phyloP scores from a whole-genome alignment of 495 filamentous ascomycete species.

The Penicillium dipodomyicola region DNA sequence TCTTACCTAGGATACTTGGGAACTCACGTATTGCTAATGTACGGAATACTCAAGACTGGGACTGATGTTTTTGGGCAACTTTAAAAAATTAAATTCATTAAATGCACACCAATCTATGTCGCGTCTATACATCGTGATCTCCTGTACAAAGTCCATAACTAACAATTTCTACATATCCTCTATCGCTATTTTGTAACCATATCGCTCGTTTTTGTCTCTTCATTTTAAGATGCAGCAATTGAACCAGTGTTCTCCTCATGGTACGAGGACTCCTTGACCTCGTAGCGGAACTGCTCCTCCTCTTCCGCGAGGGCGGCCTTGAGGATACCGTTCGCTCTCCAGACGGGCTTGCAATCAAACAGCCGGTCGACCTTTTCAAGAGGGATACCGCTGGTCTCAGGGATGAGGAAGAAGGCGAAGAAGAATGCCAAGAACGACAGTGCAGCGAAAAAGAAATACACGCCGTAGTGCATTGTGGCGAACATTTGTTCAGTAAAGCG shows the following conservation, averaged over 20 bases:
- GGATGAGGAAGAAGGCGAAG: slow-evolving; percentile 66
- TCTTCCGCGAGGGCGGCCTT: slow-evolving; percentile 30
- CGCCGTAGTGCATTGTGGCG: slow-evolving; percentile 62
- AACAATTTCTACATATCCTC: not conserved
- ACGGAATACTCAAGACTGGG: not conserved
- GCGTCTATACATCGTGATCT: slow-evolving; percentile 2
- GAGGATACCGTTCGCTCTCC: slow-evolving; percentile 48
- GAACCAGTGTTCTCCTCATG: slow-evolving; percentile 21
- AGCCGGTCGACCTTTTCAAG: slow-evolving; percentile 53
- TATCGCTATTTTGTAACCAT: not conserved
- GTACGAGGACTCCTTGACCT: slow-evolving; percentile 29
- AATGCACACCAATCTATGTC: not conserved
- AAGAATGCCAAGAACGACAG: slow-evolving; percentile 63
- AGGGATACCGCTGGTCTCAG: slow-evolving; percentile 61
- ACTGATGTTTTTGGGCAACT: not conserved
- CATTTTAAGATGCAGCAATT: not conserved
- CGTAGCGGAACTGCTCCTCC: slow-evolving; percentile 37
- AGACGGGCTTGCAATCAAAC: slow-evolving; percentile 56
- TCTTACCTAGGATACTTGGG: too few species aligned
- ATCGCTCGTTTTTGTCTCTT: not conserved
- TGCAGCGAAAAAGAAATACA: slow-evolving; percentile 74
- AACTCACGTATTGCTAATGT: too few species aligned
- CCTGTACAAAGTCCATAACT: not conserved
- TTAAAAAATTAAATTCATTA: not conserved
- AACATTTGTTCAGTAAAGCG: slow-evolving; percentile 77